These are phyloP conservation scores for Cymodocea nodosa DNA, from an alignment of 116 monocot species.

Conservation along the genomic window DNA sequence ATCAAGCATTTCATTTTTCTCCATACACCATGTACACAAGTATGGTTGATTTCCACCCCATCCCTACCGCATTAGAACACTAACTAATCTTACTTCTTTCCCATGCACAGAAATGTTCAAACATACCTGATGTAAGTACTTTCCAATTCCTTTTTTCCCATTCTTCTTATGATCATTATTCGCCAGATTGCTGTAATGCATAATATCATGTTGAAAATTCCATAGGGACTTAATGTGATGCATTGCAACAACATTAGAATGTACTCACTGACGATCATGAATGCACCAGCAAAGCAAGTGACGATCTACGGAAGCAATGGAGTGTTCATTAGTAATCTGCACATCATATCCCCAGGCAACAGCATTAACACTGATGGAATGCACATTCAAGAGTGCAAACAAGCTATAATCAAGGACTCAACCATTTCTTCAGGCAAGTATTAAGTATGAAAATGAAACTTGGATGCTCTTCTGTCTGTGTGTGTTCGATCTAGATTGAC, in stretches of 20 bases:
- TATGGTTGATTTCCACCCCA: too few species aligned
- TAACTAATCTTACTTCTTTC: not conserved
- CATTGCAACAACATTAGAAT: slow-evolving; percentile 10
- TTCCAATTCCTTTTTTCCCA: too few species aligned
- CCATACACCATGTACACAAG: too few species aligned
- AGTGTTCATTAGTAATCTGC: slow-evolving; percentile 3
- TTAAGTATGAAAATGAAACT: not conserved
- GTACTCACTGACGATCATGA: slow-evolving; percentile 2
- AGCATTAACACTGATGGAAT: slow-evolving; percentile 44
- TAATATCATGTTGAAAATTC: too few species aligned
- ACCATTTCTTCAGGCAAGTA: slow-evolving; percentile 17
- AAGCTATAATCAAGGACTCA: slow-evolving; percentile 4
- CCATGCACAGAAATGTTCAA: slow-evolving; percentile 5
- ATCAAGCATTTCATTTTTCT: too few species aligned
- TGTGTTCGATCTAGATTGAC: not conserved
- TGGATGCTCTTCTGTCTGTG: not conserved
- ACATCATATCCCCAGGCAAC: slow-evolving; percentile 13
- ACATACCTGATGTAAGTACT: slow-evolving; percentile 9
- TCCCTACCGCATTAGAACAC: not conserved
- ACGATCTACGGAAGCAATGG: slow-evolving; percentile 2
- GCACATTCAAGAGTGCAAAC: slow-evolving; percentile 12
- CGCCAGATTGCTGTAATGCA: not conserved
- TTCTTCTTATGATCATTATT: not conserved
- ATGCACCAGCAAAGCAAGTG: slow-evolving; percentile 14
- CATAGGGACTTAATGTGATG: slow-evolving; percentile 4